Evolutionary conservation across 768 basidiomycete species (phyloP), one percentile per base, ranked within the genome.

Genomic region (Auriscalpium orientale): DNA sequence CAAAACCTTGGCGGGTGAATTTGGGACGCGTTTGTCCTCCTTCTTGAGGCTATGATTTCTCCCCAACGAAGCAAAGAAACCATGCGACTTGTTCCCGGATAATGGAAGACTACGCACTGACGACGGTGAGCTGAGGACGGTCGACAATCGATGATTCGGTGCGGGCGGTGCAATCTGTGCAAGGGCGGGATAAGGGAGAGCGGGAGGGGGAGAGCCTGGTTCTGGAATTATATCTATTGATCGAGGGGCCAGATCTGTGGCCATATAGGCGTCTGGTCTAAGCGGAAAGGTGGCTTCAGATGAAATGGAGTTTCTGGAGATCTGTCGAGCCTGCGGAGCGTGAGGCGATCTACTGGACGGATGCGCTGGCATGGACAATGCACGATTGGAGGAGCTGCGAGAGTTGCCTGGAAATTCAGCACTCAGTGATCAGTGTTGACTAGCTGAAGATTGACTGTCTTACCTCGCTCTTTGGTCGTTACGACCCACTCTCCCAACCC

Each of bases 261-360:
- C 90, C 22, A 76, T 75, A 55, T 81, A 83, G 10, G 90, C 87
- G 63, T 92, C 90, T n/a, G 83, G 74, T 33, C 90, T 83, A 28
- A 79, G 79, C 15, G 90, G 89, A 69, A 92, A 92, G 0, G 89
- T 89, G 45, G 78, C 79, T 60, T 89, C 87, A 4, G 89, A 89
- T 15, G 81, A 80, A 61, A 83, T 79, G 10, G 90, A 91, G 1
- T 81, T 80, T 46, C 80, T 76, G 16, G 90, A 90, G 2, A 82
- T 76, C 58, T 89, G 84, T 51, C 89, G 79, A 33, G 80, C 76
- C 57, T 84, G 81, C 11, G 73, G 71, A 53, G 70, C 34, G 49
- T 48, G 11, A 20, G 50, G 53, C 2, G 8, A 44, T 5, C 49
- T 37, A 16, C 51, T 34, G 28, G 20, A n/a, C 15, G 50, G 45